Percentiles rank a stretch among this genome's conserved stretches.
phyloP scores from a whole-genome alignment of 2,329 filamentous ascomycete species.

The Fusarium equiseti region DNA sequence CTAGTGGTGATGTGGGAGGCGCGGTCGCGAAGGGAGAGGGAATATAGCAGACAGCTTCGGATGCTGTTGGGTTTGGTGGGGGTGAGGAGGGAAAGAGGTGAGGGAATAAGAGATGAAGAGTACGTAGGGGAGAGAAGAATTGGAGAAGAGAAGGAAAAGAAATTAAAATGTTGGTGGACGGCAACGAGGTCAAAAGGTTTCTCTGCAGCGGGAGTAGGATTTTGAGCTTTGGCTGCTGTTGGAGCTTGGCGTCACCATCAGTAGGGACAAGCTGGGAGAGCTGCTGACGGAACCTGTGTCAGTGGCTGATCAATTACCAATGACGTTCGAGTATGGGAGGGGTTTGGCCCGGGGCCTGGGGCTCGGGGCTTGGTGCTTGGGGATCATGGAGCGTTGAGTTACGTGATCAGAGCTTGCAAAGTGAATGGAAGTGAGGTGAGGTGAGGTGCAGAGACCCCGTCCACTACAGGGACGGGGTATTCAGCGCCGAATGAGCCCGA shows the following conservation, averaged over 20 bases:
- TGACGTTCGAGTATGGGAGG: constrained; percentile 31
- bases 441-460: neutral
- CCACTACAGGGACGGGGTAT: constrained; percentile 8
- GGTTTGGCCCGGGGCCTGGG: constrained; percentile 10
- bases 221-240: constrained; percentile 45
- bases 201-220: constrained; percentile 33
- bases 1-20: constrained; percentile 65
- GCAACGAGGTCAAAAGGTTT: constrained; percentile 48
- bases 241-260: constrained; percentile 59
- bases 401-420: constrained; percentile 19
- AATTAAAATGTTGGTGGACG: constrained; percentile 38
- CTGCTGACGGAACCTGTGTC: constrained; percentile 54
- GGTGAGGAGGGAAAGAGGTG: constrained; percentile 39
- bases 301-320: constrained; percentile 47
- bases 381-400: constrained; percentile 32
- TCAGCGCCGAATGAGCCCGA: constrained; percentile 33
- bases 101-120: constrained; percentile 25
- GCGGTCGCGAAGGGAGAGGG: constrained; percentile 66
- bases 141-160: constrained; percentile 47
- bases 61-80: constrained; percentile 49
- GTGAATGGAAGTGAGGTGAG: constrained; percentile 6
- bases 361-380: constrained; percentile 22
- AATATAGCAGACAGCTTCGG: constrained; percentile 66
- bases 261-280: constrained; percentile 65
- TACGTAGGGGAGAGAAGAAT: constrained; percentile 28